Evolutionary conservation across 148 eudicot genomes (phyloP), one percentile per base, ranked within the genome.

Genomic region (Simmondsia chinensis): DNA sequence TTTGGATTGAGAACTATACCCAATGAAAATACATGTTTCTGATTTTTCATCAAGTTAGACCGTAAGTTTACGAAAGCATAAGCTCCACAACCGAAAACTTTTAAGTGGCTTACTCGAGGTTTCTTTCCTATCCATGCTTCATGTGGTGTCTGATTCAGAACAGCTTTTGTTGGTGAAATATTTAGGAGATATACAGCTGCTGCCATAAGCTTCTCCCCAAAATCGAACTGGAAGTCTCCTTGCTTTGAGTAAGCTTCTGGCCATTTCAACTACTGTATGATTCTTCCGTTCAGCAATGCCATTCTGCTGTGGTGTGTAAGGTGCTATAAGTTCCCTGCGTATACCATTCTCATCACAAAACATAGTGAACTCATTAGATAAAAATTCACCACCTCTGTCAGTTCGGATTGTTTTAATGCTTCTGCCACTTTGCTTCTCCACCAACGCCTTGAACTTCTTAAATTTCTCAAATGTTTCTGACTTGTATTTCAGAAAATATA

Each of bases 331-430:
- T 9, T 28, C 31, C 13, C 33, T 25, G 0, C 15, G 12, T 0
- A 50, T 59, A 5, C 36, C 35, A 14, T 50, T 32, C 0, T 30
- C 13, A 3, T 33, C 49, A 31, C 57, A 58, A 9, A 27, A 39
- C 0, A 0, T 2, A 12, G 1, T 48, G n/a, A 58, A 58, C 0
- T 38, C 12, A 9, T 45, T 36, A 0, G 33, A n/a, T 0, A 12
- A 9, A 9, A 56, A 56, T 18, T 56, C 61, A 6, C 61, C 19
- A 5, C 61, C 61, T 1, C 44, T 5, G 12, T 56, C 33, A 2
- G 36, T 45, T 35, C 33, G 15, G 4, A 56, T 3, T 9, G 42
- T 11, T 13, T 56, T 56, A 1, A 56, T 25, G 3, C 1, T 9
- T 2, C 14, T 42, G 36, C 12, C 36, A 10, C 12, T 33, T 33